Evolutionary conservation across 192 early-diverging fungal species (phyloP), one percentile per base, ranked within the genome.

Genomic region (Rhizoclosmatium sp.): DNA sequence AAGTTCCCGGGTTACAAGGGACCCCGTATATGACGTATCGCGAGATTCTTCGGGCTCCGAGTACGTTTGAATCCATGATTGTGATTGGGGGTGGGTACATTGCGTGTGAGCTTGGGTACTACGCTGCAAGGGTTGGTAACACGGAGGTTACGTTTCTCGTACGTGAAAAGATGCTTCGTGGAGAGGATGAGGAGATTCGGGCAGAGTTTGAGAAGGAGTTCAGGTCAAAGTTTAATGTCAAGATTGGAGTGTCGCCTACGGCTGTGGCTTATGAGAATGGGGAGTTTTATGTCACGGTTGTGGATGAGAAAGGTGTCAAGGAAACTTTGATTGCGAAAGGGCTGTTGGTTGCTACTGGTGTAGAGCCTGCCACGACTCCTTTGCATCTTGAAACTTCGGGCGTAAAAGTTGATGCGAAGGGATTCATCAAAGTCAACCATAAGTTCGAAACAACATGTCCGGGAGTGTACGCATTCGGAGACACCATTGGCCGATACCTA

Each of bases 51-150:
- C 58, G 84, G 47, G 56, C 31, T 58, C 66, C 54, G 39, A 73
- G 62, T 42, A 49, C 67, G 2, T 72, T 46, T 1, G 65, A 79
- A 69, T 80, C 81, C 59, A 76, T 82, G 78, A 78, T 84, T 44
- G 75, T 84, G 23, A 66, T 84, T 58, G 83, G 83, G 42, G 83
- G 83, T 39, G 83, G 83, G 31, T 84, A 84, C 60, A 84, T 84
- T 47, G 82, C 80, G 19, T 62, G 62, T 54, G 83, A 84, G 48
- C 75, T 84, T 12, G 80, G 81, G 16, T 82, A 84, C 61, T 84
- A 80, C 46, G 71, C 80, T 21, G 81, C 71, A 9, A 51, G 74
- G 14, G 82, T 78, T 45, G 83, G 83, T 7, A 61, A 61, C 58
- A 80, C 71, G 2, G 16, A 62, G 9, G 78, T 82, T 59, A 76